Base-by-base conservation (phyloP, 176 grass and related monocot species). In the Bromus sterilis region DNA sequence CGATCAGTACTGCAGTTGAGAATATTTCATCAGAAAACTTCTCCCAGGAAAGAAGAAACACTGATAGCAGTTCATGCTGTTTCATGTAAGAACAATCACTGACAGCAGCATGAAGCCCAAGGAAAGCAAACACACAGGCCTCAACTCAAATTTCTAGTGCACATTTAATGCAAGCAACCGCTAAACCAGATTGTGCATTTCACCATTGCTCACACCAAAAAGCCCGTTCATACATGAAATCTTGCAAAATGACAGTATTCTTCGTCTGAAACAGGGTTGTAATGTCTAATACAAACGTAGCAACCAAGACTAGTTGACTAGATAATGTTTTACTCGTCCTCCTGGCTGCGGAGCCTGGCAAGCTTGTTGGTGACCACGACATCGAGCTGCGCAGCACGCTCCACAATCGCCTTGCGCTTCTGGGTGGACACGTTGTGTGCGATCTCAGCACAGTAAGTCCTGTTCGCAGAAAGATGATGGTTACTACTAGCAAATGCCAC, bases 361-460 rank as follows among this genome's bases (percentile, higher is more conserved):
- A 78, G 79, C 84, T 58, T 88, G 82, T 95, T 95, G 44, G 85
- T 92, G 74, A 92, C 93, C 46, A 88, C 87, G 30, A 95, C 58
- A 25, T 95, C 93, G 1, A 95, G 93, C 66, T 95, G 93, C 0
- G 87, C 87, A 12, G 93, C 93, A 51, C 93, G 93, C 79, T 95
- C 93, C 0, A 94, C 93, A 0, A 94, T 94, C 48, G 89, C 63
- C 93, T 92, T 94, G 84, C 93, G 93, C 84, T 94, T 94, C 66
- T 68, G 83, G 6, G 93, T 92, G 11, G 89, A 94, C 6, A 94
- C 82, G 1, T 92, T 87, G 72, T 95, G 93, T 0, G 90, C 93
- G 26, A 95, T 95, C 70, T 95, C 93, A 21, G 93, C 93, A 1
- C 93, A 92, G 81, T 92, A 95, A 7, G 85, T 92, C 87, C 93